Evolutionary conservation across 768 basidiomycete species (phyloP).

Genomic region (Xerocomus potaroensis): DNA sequence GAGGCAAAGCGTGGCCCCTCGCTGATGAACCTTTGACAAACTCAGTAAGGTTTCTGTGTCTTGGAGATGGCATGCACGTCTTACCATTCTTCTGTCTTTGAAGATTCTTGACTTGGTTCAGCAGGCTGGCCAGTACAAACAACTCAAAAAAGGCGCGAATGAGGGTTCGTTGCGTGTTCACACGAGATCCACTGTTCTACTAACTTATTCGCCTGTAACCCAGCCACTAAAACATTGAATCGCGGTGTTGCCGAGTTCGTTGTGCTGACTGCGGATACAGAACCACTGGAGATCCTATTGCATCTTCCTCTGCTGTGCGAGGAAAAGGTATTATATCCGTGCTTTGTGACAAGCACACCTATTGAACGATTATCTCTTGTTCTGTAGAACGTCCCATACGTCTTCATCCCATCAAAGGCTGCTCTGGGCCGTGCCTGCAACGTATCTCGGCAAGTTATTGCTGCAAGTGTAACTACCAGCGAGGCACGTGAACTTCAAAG

Average conservation of each 20-base stretch:
- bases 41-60: slow-evolving; percentile 49
- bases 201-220: slow-evolving; percentile 5
- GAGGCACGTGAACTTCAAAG: slow-evolving; percentile 87
- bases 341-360: not conserved
- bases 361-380: slow-evolving; percentile 1
- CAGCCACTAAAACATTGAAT: slow-evolving; percentile 97
- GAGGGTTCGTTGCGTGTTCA: slow-evolving; percentile 61
- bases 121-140: slow-evolving; percentile 95
- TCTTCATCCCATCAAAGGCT: slow-evolving; percentile 93
- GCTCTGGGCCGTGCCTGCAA: slow-evolving; percentile 95
- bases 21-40: slow-evolving; percentile 87
- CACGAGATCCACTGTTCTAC: not conserved
- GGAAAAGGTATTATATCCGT: slow-evolving; percentile 68
- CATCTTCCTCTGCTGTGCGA: slow-evolving; percentile 97
- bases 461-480: slow-evolving; percentile 94
- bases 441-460: slow-evolving; percentile 91
- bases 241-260: slow-evolving; percentile 98
- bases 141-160: slow-evolving; percentile 98
- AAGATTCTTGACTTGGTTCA: slow-evolving; percentile 95
- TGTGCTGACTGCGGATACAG: slow-evolving; percentile 93
- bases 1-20: slow-evolving; percentile 84
- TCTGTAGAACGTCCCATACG: slow-evolving; percentile 88
- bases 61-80: not conserved
- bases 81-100: too few relatives aligned
- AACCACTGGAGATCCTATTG: slow-evolving; percentile 95